Base-by-base conservation (phyloP, 495 filamentous ascomycete species). In the Tuber borchii region DNA sequence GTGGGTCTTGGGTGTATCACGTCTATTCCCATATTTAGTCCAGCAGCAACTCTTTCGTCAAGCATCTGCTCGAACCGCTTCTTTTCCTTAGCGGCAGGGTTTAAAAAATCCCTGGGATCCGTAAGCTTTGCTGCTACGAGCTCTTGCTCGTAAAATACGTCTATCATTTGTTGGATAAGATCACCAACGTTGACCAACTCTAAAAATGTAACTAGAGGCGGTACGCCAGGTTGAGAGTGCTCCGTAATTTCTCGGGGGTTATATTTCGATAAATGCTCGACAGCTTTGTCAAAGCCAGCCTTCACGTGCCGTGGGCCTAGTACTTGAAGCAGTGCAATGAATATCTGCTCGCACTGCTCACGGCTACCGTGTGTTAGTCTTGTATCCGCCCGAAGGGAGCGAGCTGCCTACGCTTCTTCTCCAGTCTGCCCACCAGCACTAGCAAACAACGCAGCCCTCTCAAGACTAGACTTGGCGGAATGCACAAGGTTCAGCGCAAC, bases 61-160 rank as follows among this genome's bases (percentile, higher is more conserved):
- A 99, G 90, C 91, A 97, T 97, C 84, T 98, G 94, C 86, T 99
- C 96, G 76, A 99, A 99, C 70, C 92, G 93, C 85, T 97, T 98
- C 88, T 99, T 99, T 79, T 95, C 94, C 78, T 96, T 90, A 31
- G 90, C 91, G 0, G 94, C 93, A 7, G 94, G 93, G 81, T 95
- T 93, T 46, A 99, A 85, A 81, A 98, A 99, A 84, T 99, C 95
- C 79, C 96, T 94, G 37, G 92, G 89, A 81, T 99, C 95, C 19
- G 91, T 91, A 71, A 99, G 89, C 77, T 92, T 92, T 5, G 90
- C 87, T 0, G 89, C 89, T 9, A 93, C 90, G 46, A 99, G 87
- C 83, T 98, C 95, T 82, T 97, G 94, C 83, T 96, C 92, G 84
- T 97, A 99, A 84, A 99, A 99, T 31, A 99, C 94, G 81, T 99